Conservation (phyloP, 768 basidiomycete genomes). For the Agaricus blazei region DNA sequence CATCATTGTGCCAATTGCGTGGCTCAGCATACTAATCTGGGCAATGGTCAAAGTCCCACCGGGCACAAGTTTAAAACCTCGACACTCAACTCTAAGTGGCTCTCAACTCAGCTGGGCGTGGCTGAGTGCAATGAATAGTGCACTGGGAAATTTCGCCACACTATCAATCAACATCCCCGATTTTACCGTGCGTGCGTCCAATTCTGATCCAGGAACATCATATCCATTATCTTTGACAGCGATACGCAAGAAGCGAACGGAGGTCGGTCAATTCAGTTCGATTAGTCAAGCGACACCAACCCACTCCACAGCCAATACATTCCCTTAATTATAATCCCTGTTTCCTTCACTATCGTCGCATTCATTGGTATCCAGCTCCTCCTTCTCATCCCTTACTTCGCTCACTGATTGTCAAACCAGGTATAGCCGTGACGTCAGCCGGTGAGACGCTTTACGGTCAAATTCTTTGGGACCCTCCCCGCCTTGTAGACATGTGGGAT, state of each 20-base stretch:
- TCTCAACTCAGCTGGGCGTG: conserved; percentile 68
- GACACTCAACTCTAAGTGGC: conserved; percentile 48
- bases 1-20: conserved; percentile 57
- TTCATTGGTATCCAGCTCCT: conserved; percentile 45
- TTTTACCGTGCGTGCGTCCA: conserved; percentile 46
- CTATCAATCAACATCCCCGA: conserved; percentile 81
- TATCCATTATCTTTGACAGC: conserved; percentile 25
- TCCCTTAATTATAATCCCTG: conserved; percentile 71
- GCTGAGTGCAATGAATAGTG: conserved; percentile 72
- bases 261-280: conserved; percentile 35
- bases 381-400: background rate
- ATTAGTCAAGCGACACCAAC: background rate
- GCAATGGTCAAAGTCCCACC: conserved; percentile 65
- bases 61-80: conserved; percentile 50
- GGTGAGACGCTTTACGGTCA: conserved; percentile 67
- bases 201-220: background rate
- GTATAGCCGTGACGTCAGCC: conserved; percentile 77
- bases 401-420: conserved; percentile 13
- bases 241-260: conserved; percentile 68
- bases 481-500: conserved; percentile 75
- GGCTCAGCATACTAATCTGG: conserved; percentile 76
- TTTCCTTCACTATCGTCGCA: conserved; percentile 69
- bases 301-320: conserved; percentile 55
- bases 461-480: conserved; percentile 67
- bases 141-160: conserved; percentile 69